Percentiles rank a stretch among this genome's conserved stretches.
Conservation (phyloP, 768 basidiomycete genomes). For the Suillus ampliporus region DNA sequence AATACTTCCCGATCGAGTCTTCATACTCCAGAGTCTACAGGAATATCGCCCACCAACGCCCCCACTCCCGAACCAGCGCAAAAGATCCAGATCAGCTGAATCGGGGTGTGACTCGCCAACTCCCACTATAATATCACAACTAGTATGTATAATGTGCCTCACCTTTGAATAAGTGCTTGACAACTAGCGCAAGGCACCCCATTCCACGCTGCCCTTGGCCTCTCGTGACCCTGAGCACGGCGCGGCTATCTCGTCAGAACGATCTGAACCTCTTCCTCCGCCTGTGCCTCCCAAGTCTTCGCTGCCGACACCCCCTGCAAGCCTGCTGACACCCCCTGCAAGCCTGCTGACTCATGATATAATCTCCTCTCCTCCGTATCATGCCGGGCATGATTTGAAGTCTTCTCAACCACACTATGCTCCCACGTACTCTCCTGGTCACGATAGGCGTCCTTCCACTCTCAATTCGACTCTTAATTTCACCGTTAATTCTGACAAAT, state of each 20-base stretch:
- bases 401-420: conserved; percentile 30
- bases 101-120: conserved; percentile 40
- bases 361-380: conserved; percentile 16
- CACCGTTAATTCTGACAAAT: conserved; percentile 36
- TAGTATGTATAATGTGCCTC: conserved; percentile 24
- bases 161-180: conserved; percentile 11
- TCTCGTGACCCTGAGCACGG: conserved; percentile 26
- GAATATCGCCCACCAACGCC: conserved; percentile 65
- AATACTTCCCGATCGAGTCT: conserved; percentile 6
- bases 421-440: conserved; percentile 35
- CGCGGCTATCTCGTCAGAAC: conserved; percentile 23
- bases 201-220: conserved; percentile 29
- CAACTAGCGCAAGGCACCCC: conserved; percentile 26
- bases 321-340: conserved; percentile 32
- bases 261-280: conserved; percentile 21
- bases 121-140: conserved; percentile 30
- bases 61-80: conserved; percentile 46
- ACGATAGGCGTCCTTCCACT: conserved; percentile 34
- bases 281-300: conserved; percentile 30
- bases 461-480: conserved; percentile 10
- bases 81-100: conserved; percentile 39
- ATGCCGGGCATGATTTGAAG: conserved; percentile 19
- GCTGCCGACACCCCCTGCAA: conserved; percentile 39
- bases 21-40: conserved; percentile 33
- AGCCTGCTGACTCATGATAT: conserved; percentile 34